Conservation (phyloP, 129 eudicot genomes). For the Erigeron canadensis region DNA sequence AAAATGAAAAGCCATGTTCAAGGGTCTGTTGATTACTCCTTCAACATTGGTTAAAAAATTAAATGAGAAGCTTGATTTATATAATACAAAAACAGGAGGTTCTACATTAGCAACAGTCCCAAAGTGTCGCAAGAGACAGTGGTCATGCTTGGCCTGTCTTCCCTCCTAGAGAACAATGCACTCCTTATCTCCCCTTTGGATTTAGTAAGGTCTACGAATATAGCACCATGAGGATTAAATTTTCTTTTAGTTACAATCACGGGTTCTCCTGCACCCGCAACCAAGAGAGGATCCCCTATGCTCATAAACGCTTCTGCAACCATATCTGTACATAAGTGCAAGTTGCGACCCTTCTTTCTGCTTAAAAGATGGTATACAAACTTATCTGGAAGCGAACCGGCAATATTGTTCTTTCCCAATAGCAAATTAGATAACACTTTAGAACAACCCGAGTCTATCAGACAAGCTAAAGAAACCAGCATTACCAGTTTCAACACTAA, state of each 20-base stretch:
- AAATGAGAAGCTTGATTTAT: no score
- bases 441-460: constrained; percentile 26
- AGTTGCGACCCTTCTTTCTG: constrained; percentile 8
- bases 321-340: constrained; percentile 6
- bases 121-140: no score
- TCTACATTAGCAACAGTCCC: no score
- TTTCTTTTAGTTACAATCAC: no score
- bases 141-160: no score
- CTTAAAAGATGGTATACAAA: constrained; percentile 27
- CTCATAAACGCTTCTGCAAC: constrained; percentile 50
- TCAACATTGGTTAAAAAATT: no score
- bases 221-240: constrained; percentile 33
- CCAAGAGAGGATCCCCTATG: constrained; percentile 61
- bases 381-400: constrained; percentile 42
- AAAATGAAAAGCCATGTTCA: no score
- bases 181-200: constrained; percentile 38
- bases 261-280: constrained; percentile 29
- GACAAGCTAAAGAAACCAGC: constrained; percentile 39
- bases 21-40: no score
- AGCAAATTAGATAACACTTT: constrained; percentile 23
- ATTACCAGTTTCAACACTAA: constrained; percentile 55
- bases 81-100: no score
- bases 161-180: constrained; percentile 34
- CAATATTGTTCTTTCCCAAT: constrained; percentile 17
- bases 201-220: constrained; percentile 39